Percentiles rank a stretch among this genome's conserved stretches.
Conservation (phyloP, 371 early-diverging fungal genomes). For the Mucor velutinosus region DNA sequence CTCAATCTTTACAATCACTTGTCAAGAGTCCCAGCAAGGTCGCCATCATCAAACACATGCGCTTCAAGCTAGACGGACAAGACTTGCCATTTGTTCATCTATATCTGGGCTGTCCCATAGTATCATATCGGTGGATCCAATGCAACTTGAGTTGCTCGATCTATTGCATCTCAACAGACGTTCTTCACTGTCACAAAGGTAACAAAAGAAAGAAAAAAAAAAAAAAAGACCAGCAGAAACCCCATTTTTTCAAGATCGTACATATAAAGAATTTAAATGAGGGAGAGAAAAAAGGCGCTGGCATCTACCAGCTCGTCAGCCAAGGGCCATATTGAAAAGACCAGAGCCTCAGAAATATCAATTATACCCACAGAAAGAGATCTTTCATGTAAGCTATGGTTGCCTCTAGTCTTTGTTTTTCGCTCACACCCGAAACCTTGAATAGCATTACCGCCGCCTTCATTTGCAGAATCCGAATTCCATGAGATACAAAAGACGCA, state of each 20-base stretch:
- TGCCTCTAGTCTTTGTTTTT: no score
- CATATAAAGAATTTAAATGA: background rate
- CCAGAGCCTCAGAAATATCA: background rate
- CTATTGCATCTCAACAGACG: no score
- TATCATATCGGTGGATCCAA: no score
- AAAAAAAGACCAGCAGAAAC: background rate
- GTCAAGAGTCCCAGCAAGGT: no score
- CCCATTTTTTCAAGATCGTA: background rate
- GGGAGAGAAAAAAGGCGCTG: background rate
- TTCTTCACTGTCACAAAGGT: background rate
- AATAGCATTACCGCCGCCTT: conserved; percentile 30
- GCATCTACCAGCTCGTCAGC: background rate
- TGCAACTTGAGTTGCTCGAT: no score
- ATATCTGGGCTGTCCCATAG: no score
- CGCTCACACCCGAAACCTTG: background rate
- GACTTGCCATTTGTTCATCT: no score
- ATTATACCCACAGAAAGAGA: background rate
- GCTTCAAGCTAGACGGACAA: no score
- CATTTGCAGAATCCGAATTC: conserved; percentile 52
- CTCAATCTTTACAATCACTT: no score
- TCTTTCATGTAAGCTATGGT: background rate
- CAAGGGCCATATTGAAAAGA: background rate
- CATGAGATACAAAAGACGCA: conserved; percentile 38
- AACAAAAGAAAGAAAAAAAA: background rate
- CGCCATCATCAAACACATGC: no score